Evolutionary conservation across 805 yeast genomes (phyloP).

Genomic region (Saccharomycopsis sp.): DNA sequence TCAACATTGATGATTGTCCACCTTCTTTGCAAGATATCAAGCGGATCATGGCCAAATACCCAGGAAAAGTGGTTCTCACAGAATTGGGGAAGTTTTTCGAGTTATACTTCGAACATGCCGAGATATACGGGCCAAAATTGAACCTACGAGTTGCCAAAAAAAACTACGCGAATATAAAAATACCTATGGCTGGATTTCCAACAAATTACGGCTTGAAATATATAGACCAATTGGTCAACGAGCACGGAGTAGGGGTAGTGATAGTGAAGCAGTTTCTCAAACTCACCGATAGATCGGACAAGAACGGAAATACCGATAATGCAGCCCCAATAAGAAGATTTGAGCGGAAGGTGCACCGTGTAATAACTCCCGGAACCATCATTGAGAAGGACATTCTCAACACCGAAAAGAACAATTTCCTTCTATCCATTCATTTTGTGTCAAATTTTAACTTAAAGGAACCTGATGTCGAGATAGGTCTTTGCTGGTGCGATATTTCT

Average conservation of each 20-base stretch:
- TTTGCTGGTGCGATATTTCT: constrained; percentile 86
- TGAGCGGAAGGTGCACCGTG: constrained; percentile 65
- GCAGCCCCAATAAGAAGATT: constrained; percentile 31
- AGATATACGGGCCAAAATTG: constrained; percentile 57
- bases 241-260: constrained; percentile 65
- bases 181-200: constrained; percentile 94
- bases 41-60: constrained; percentile 38
- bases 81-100: constrained; percentile 88
- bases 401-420: constrained; percentile 60
- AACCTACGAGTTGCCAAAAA: constrained; percentile 65
- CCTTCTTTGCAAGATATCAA: constrained; percentile 25
- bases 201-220: constrained; percentile 62
- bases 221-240: constrained; percentile 65
- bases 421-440: constrained; percentile 61
- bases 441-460: constrained; percentile 34
- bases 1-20: constrained; percentile 7
- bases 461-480: constrained; percentile 46
- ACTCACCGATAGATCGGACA: constrained; percentile 26
- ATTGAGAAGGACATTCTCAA: constrained; percentile 81
- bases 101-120: constrained; percentile 85
- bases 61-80: constrained; percentile 54
- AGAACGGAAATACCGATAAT: neutral
- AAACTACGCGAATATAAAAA: constrained; percentile 33
- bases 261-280: constrained; percentile 59
- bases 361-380: constrained; percentile 89